Percentiles rank a stretch among this genome's conserved stretches.
These are phyloP conservation scores for Penicillium hesseltinei DNA, from an alignment of 2,329 filamentous ascomycete species.

Conservation along the genomic window DNA sequence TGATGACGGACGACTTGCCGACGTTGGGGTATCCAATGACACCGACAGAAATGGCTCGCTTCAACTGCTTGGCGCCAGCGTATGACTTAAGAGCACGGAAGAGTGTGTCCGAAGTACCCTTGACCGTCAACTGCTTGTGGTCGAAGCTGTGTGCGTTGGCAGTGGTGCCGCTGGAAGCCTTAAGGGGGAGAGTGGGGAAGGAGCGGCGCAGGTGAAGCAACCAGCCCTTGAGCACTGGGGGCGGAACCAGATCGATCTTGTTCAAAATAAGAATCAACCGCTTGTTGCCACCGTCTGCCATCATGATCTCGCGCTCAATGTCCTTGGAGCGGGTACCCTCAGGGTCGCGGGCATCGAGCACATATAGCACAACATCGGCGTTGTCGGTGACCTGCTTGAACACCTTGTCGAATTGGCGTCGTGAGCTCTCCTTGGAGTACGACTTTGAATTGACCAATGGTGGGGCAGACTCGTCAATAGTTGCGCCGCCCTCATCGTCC, in stretches of 20 bases:
- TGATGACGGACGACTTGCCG: conserved; percentile 95
- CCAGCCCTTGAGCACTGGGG: conserved; percentile 79
- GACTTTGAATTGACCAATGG: conserved; percentile 39
- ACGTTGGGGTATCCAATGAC: conserved; percentile 96
- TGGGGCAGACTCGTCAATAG: conserved; percentile 51
- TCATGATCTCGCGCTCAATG: conserved; percentile 87
- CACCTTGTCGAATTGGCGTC: conserved; percentile 89
- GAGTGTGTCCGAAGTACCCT: conserved; percentile 78
- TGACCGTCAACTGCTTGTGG: conserved; percentile 82
- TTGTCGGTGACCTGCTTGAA: conserved; percentile 91
- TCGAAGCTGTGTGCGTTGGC: conserved; percentile 88
- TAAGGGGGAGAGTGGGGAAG: conserved; percentile 87
- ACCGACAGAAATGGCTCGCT: conserved; percentile 85
- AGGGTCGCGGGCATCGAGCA: conserved; percentile 87
- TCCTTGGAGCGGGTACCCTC: conserved; percentile 87
- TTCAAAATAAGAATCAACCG: conserved; percentile 87
- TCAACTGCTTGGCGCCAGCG: conserved; percentile 76
- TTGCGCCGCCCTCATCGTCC: conserved; percentile 50
- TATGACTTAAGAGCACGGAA: conserved; percentile 90
- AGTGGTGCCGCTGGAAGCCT: conserved; percentile 76
- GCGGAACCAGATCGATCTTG: conserved; percentile 90
- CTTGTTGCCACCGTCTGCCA: conserved; percentile 79
- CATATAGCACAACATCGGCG: conserved; percentile 88
- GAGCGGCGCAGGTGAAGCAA: conserved; percentile 78
- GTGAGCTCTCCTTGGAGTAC: conserved; percentile 59